phyloP scores from a whole-genome alignment of 164 flowering plant genomes.

The Umbilicus rupestris region DNA sequence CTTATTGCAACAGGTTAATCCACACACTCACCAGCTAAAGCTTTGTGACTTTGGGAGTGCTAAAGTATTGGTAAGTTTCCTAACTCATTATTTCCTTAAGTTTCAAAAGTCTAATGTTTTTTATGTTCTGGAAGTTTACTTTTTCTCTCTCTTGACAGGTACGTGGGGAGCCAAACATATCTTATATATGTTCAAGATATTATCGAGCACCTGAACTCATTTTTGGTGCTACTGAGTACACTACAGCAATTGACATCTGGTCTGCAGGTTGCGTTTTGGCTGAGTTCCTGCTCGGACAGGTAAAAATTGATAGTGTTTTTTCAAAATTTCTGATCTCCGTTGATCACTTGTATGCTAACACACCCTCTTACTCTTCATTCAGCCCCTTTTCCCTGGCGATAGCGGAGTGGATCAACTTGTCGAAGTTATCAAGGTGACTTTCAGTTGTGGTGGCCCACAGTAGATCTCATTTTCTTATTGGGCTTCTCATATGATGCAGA shows the following conservation, averaged over 20 bases:
- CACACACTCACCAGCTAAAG: constrained; percentile 56
- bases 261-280: constrained; percentile 68
- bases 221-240: constrained; percentile 61
- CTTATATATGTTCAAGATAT: constrained; percentile 58
- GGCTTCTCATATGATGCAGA: background rate
- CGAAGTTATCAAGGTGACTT: constrained; percentile 47
- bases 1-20: constrained; percentile 38
- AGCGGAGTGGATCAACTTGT: constrained; percentile 58
- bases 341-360: background rate
- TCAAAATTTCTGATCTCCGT: background rate
- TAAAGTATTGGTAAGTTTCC: constrained; percentile 41
- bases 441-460: background rate
- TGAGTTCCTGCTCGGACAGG: constrained; percentile 53
- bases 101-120: background rate
- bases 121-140: background rate
- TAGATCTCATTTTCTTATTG: background rate
- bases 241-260: constrained; percentile 68
- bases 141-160: constrained; percentile 23
- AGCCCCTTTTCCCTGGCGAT: constrained; percentile 68
- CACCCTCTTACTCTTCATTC: constrained; percentile 7
- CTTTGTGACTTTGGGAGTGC: constrained; percentile 66
- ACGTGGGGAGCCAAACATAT: constrained; percentile 52
- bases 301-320: constrained; percentile 10
- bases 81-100: background rate
- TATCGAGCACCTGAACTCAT: constrained; percentile 66